Evolutionary conservation across 805 yeast species (phyloP).

Genomic region (Debaryomyces hansenii): DNA sequence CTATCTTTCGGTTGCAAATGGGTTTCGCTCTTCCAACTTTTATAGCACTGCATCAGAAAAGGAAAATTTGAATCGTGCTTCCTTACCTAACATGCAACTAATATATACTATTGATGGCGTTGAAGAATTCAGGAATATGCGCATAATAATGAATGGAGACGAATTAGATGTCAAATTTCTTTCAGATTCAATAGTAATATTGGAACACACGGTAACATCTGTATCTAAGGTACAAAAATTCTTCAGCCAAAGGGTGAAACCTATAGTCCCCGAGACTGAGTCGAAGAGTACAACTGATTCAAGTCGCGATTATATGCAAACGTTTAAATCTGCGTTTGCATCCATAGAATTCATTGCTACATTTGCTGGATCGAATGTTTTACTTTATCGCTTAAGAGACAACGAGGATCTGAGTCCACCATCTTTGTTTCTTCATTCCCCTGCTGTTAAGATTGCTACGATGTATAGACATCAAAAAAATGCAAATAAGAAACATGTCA

Average conservation of each 20-base stretch:
- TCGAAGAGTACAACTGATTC: conserved; percentile 4
- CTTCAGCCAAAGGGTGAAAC: conserved; percentile 22
- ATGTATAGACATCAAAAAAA: conserved; percentile 48
- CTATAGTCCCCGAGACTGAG: conserved; percentile 2
- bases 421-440: conserved; percentile 67
- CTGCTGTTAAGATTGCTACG: conserved; percentile 62
- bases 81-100: conserved; percentile 66
- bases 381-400: conserved; percentile 45
- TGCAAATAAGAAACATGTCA: conserved; percentile 40
- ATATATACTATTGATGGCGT: conserved; percentile 39
- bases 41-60: conserved; percentile 48
- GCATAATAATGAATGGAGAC: conserved; percentile 62
- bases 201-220: conserved; percentile 55
- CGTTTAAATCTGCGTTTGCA: conserved; percentile 21
- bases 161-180: conserved; percentile 64
- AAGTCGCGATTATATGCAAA: conserved; percentile 3
- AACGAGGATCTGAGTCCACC: conserved; percentile 37
- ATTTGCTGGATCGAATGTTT: conserved; percentile 71
- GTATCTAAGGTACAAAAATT: conserved; percentile 41
- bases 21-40: conserved; percentile 50
- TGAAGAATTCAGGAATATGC: conserved; percentile 36
- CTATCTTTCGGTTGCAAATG: conserved; percentile 70
- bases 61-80: conserved; percentile 58
- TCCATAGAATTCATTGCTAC: conserved; percentile 52
- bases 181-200: conserved; percentile 52